Base-by-base conservation (phyloP, 2,329 filamentous ascomycete species). In the Pyrenophora graminea region DNA sequence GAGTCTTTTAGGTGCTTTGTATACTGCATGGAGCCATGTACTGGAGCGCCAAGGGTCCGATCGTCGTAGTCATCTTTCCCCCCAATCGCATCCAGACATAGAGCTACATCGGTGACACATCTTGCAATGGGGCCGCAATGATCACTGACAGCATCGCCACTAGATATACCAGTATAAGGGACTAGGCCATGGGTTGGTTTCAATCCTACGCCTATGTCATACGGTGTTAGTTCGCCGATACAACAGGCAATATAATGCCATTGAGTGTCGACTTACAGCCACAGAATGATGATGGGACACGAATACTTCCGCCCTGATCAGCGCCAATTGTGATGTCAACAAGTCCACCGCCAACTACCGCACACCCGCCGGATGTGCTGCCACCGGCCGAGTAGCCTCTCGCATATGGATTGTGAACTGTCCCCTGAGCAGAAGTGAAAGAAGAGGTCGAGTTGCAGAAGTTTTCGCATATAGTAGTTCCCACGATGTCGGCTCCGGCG, bases 401-500 rank as follows among this genome's bases (percentile, higher is more conserved):
- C 0, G 75, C 77, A 48, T 74, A 76, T 0, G 79, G 79, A 45
- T 81, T 68, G 10, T 67, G 51, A 2, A 74, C 71, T 1, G 55
- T 61, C 2, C 73, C 74, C 40, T 72, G 70, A 2, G 76, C 76
- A 31, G 74, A 76, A 0, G 77, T 80, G 52, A 77, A 80, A 0
- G 77, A 79, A 0, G 75, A 74, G 1, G 79, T 78, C 0, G 76
- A 78, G 51, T 77, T 77, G 55, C 79, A 83, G 40, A 79, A 77
- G 57, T 82, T 81, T 53, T 84, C 82, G 50, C 82, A 84, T 0
- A 76, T 76, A 1, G 79, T 73, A 1, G 80, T 82, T 9, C 82
- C 78, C 6, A 76, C 70, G 13, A 84, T 77, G 37, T 76, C 63
- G 0, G 76, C 81, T 0, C 81, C 81, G 2, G 79, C 79, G 13